Percentiles rank a stretch among this genome's conserved stretches.
Conservation (phyloP, 2,329 filamentous ascomycete genomes). For the Phialophora chinensis region DNA sequence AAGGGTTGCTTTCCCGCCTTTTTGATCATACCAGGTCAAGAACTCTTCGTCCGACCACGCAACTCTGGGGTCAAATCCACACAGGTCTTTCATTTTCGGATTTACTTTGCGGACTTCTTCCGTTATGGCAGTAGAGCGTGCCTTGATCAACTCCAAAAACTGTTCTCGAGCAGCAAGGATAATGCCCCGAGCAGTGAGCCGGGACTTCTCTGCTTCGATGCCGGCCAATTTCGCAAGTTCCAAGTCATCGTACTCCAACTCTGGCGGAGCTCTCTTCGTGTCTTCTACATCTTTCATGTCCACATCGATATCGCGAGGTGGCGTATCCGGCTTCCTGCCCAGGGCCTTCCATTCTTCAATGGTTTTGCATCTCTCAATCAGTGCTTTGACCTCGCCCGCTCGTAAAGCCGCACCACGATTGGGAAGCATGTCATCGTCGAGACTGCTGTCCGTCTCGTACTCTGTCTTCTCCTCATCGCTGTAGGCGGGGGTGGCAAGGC, state of each 20-base stretch:
- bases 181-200: slow-evolving; percentile 46
- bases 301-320: slow-evolving; percentile 37
- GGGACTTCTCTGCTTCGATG: slow-evolving; percentile 45
- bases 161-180: slow-evolving; percentile 51
- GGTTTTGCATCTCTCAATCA: slow-evolving; percentile 35
- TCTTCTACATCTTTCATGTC: slow-evolving; percentile 11
- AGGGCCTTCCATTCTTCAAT: slow-evolving; percentile 35
- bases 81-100: slow-evolving; percentile 56
- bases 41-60: slow-evolving; percentile 58
- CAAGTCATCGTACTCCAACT: slow-evolving; percentile 41
- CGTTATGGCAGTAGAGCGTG: slow-evolving; percentile 50
- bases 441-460: slow-evolving; percentile 41
- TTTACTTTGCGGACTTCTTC: slow-evolving; percentile 53
- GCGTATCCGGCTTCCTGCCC: slow-evolving; percentile 40
- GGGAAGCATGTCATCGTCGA: slow-evolving; percentile 42
- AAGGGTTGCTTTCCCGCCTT: slow-evolving; percentile 45
- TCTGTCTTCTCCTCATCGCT: slow-evolving; percentile 42
- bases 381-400: slow-evolving; percentile 38
- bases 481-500: slow-evolving; percentile 39
- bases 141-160: slow-evolving; percentile 51
- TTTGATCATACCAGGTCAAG: slow-evolving; percentile 51
- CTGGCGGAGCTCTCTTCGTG: slow-evolving; percentile 38
- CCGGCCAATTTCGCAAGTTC: slow-evolving; percentile 48
- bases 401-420: slow-evolving; percentile 36
- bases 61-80: slow-evolving; percentile 55